Base-by-base conservation (phyloP, 2,329 filamentous ascomycete species). In the Westerdykella sp. region DNA sequence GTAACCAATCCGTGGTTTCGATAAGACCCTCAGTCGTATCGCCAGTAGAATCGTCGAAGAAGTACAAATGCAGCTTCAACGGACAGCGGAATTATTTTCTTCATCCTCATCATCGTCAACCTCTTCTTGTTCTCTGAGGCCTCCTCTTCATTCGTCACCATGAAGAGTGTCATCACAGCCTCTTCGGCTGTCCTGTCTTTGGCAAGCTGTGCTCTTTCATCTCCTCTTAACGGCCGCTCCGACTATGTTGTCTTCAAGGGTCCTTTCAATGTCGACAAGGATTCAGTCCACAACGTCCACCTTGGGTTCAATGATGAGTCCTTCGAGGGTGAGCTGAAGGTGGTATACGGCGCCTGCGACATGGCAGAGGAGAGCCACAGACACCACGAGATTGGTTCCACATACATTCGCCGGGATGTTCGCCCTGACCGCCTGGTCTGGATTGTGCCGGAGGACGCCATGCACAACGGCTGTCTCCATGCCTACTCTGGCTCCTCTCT, bases 241-340 rank as follows among this genome's bases (percentile, higher is more conserved):
- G 53, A 62, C 1, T 18, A 12, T 4, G 32, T 59, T 22, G 41
- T 65, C 21, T 60, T 68, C 35, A 61, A 61, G 42, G 62, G 60
- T 13, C 64, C 63, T 6, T 48, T 63, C 6, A 44, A 35, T 6
- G 60, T 72, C 22, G 67, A 60, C 1, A 48, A 63, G 0, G 66
- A 68, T 44, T 71, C 69, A 0, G 51, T 77, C 46, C 72, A 77
- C 51, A 77, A 77, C 50, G 62, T 77, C 23, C 68, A 75, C 35
- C 57, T 77, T 15, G 63, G 58, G 5, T 75, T 71, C 46, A 62
- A 63, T 32, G 57, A 63, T 14, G 57, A 61, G 15, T 38, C 49
- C 6, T 68, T 72, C 23, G 69, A 73, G 43, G 73, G 73, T 6
- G 58, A 71, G 13, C 44, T 75, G 7, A 62, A 63, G 2, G 49